Evolutionary conservation across 1,284 basidiomycete genomes (phyloP), one percentile per base, ranked within the genome.

Genomic region (Neotropicomus parvogracilis): DNA sequence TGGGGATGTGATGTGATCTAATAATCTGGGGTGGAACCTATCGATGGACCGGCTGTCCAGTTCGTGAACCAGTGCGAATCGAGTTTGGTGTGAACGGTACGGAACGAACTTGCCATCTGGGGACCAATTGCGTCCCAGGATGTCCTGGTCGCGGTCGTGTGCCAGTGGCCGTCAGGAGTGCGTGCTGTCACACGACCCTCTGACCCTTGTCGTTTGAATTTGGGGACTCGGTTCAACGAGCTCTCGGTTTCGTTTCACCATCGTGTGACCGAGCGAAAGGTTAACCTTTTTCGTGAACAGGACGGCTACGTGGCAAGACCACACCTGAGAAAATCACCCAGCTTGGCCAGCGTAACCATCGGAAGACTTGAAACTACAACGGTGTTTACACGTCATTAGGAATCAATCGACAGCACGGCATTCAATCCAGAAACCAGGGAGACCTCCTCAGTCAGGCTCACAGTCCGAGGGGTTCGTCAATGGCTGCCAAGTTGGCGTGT

Each of bases 311-410:
- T 49, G 29, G 28, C 34, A 44, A 32, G 21, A 38, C 32, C 11
- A 16, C 36, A 21, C 27, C 26, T 33, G 28, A 34, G 29, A 34
- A 40, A 20, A 14, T 33, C n/a, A 3, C 32, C n/a, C 17, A 27
- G n/a, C 32, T 31, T 20, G 52, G n/a, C 6, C 26, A 33, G 28
- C 16, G 26, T 44, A 57, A 29, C 43, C 36, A 12, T 35, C 27
- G 16, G 46, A 10, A 40, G 14, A 45, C 46, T 53, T 51, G 60
- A 59, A 62, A 62, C 60, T 13, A 35, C 13, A 17, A 48, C 60
- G 58, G 59, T 37, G 46, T 54, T 59, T 48, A 63, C 53, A 41
- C 47, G 39, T 39, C 42, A 48, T 32, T 40, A 31, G 26, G n/a
- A n/a, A n/a, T n/a, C n/a, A 38, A 37, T 35, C 21, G 13, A 33